These are phyloP conservation scores for Alternaria metachromatica DNA, from an alignment of 2,329 filamentous ascomycete genomes.

Conservation along the genomic window DNA sequence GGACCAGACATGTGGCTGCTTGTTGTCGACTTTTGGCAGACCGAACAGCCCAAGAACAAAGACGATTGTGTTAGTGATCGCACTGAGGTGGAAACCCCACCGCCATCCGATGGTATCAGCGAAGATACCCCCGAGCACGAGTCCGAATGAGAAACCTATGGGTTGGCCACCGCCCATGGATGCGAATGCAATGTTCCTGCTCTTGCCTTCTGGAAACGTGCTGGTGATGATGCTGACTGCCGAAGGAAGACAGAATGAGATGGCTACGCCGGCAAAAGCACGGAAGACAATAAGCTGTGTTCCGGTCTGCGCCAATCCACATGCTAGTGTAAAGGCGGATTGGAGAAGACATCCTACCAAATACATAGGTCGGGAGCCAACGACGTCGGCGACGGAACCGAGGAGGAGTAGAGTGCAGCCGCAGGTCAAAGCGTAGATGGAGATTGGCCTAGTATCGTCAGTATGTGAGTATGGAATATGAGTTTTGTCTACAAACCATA, in stretches of 20 bases:
- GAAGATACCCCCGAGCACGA: constrained; percentile 60
- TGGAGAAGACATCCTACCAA: constrained; percentile 55
- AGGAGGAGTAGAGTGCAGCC: constrained; percentile 59
- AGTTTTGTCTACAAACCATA: constrained; percentile 27
- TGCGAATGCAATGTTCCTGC: constrained; percentile 60
- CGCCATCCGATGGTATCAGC: constrained; percentile 59
- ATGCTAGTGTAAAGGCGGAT: constrained; percentile 55
- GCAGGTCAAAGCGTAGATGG: constrained; percentile 52
- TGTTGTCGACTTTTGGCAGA: constrained; percentile 41
- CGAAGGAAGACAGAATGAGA: constrained; percentile 58
- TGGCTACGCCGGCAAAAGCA: constrained; percentile 54
- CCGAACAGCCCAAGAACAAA: constrained; percentile 50
- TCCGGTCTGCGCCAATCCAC: constrained; percentile 46
- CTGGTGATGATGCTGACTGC: constrained; percentile 59
- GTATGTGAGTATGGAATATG: background rate
- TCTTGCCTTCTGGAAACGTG: constrained; percentile 55
- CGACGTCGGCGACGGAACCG: constrained; percentile 60
- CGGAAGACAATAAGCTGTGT: constrained; percentile 57
- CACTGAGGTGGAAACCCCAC: constrained; percentile 58
- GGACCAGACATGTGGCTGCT: constrained; percentile 32
- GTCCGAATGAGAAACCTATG: constrained; percentile 59
- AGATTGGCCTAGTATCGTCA: constrained; percentile 41
- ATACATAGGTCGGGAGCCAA: constrained; percentile 57
- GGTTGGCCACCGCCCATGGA: constrained; percentile 59
- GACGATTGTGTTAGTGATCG: constrained; percentile 52